Evolutionary conservation across 2,329 filamentous ascomycete species (phyloP).

Genomic region (Fusarium sp.): DNA sequence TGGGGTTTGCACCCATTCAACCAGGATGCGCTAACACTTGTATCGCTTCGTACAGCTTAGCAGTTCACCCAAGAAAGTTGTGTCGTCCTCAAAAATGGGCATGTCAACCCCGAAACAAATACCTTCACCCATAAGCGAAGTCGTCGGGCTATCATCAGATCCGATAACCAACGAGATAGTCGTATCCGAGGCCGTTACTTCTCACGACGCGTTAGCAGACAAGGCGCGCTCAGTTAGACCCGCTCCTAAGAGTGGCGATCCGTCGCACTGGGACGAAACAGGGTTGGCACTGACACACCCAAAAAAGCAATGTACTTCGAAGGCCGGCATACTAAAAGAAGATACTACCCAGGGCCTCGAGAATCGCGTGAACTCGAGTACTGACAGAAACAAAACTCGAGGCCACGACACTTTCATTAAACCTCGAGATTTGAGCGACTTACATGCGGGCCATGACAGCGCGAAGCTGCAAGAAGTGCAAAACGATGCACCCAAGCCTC

Average conservation of each 20-base stretch:
- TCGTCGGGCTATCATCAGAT: slow-evolving; percentile 18
- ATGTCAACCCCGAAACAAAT: slow-evolving; percentile 6
- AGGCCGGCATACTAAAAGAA: slow-evolving; percentile 19
- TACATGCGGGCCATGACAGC: slow-evolving; percentile 39
- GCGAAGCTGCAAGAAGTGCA: slow-evolving; percentile 31
- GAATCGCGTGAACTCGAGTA: slow-evolving; percentile 28
- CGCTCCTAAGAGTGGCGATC: slow-evolving; percentile 38
- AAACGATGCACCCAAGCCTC: slow-evolving; percentile 34
- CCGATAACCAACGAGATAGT: slow-evolving; percentile 3
- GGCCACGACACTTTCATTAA: slow-evolving; percentile 4
- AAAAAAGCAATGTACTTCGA: slow-evolving; percentile 44
- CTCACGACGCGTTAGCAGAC: slow-evolving; percentile 30
- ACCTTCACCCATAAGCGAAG: slow-evolving; percentile 17
- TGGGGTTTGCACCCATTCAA: slow-evolving; percentile 18
- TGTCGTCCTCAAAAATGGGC: slow-evolving; percentile 4
- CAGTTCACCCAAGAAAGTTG: slow-evolving; percentile 17
- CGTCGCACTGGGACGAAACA: slow-evolving; percentile 41
- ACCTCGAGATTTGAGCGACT: slow-evolving; percentile 6
- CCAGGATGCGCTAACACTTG: slow-evolving; percentile 33
- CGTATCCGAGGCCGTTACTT: slow-evolving; percentile 7
- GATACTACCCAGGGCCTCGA: slow-evolving; percentile 22
- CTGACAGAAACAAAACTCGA: slow-evolving; percentile 10
- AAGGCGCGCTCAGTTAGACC: slow-evolving; percentile 31
- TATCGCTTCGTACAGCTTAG: slow-evolving; percentile 26
- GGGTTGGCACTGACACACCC: slow-evolving; percentile 44